phyloP scores from a whole-genome alignment of 2,329 filamentous ascomycete species.

The Pestalotiopsis sp. region DNA sequence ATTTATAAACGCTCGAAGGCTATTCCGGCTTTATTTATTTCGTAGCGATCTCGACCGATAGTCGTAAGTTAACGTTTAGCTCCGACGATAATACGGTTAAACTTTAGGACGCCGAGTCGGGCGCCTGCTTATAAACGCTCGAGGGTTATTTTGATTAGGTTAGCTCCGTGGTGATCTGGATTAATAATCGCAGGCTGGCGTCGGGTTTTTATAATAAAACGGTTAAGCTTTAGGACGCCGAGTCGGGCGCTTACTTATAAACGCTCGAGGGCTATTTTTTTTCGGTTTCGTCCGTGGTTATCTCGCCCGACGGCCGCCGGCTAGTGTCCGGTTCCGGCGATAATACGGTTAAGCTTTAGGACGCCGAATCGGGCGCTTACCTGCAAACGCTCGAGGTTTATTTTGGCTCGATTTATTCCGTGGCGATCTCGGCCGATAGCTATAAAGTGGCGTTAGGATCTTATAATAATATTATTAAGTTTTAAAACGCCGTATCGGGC shows the following conservation, averaged over 20 bases:
- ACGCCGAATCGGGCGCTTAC: neutral
- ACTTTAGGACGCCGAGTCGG: slow-evolving; percentile 10
- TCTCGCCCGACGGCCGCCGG: neutral
- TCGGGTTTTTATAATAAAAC: slow-evolving; percentile 15
- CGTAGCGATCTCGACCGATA: too few species aligned
- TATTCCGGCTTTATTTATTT: too few species aligned
- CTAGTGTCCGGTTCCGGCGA: slow-evolving; percentile 27
- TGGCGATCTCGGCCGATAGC: slow-evolving; percentile 8
- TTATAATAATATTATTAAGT: slow-evolving; percentile 13
- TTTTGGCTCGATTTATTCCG: neutral
- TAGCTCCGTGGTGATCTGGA: neutral
- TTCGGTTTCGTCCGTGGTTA: neutral
- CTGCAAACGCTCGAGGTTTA: slow-evolving; percentile 9
- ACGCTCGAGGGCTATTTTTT: neutral
- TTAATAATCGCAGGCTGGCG: slow-evolving; percentile 8
- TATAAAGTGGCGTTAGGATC: slow-evolving; percentile 12
- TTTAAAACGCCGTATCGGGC: slow-evolving; percentile 16
- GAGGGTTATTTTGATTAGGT: slow-evolving; percentile 2
- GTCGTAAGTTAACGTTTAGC: too few species aligned
- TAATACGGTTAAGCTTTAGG: slow-evolving; percentile 16
- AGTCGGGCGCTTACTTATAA: neutral
- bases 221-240: slow-evolving; percentile 15
- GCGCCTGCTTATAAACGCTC: neutral
- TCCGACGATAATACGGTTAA: too few species aligned
- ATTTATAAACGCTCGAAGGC: too few species aligned